A percentile compares a stretch with the other conserved stretches of the same genome.
Evolutionary conservation across 306 rosid species (phyloP).

Genomic region (Malus sieversii): DNA sequence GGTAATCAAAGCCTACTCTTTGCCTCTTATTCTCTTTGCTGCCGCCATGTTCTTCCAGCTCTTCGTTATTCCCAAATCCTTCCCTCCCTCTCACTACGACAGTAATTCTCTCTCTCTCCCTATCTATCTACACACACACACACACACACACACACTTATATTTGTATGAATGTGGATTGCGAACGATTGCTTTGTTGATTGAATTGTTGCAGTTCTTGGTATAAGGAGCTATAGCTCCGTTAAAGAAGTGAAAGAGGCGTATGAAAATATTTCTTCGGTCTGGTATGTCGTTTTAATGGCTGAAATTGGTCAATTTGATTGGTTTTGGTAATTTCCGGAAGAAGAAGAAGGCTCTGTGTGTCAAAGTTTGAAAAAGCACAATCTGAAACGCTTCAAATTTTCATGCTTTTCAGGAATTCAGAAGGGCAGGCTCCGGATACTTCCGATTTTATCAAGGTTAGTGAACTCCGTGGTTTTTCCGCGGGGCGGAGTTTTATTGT

Average conservation of each 20-base stretch:
- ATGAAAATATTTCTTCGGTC: conserved; percentile 37
- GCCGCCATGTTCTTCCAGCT: conserved; percentile 74
- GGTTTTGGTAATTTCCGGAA: not conserved
- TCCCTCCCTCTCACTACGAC: conserved; percentile 77
- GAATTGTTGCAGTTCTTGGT: conserved; percentile 42
- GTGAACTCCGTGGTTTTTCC: not conserved
- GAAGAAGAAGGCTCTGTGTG: not conserved
- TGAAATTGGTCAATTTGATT: not conserved
- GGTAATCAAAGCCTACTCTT: conserved; percentile 50
- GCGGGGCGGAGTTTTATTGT: not conserved
- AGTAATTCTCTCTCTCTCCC: conserved; percentile 24
- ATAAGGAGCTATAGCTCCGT: conserved; percentile 42
- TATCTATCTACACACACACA: not conserved
- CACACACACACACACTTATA: not conserved
- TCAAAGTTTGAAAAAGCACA: not conserved
- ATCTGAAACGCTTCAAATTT: not conserved
- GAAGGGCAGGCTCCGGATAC: conserved; percentile 33
- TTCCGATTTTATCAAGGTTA: conserved; percentile 56
- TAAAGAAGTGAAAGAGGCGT: conserved; percentile 61
- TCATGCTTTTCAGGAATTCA: conserved; percentile 48
- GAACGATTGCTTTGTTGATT: not conserved
- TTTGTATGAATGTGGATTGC: not conserved
- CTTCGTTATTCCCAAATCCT: conserved; percentile 64
- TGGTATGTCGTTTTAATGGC: conserved; percentile 32
- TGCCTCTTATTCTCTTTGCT: conserved; percentile 59